Percentiles rank a stretch among this genome's conserved stretches.
Conservation (phyloP, 352 stramenopile species). For the Globisporangium viniferum region DNA sequence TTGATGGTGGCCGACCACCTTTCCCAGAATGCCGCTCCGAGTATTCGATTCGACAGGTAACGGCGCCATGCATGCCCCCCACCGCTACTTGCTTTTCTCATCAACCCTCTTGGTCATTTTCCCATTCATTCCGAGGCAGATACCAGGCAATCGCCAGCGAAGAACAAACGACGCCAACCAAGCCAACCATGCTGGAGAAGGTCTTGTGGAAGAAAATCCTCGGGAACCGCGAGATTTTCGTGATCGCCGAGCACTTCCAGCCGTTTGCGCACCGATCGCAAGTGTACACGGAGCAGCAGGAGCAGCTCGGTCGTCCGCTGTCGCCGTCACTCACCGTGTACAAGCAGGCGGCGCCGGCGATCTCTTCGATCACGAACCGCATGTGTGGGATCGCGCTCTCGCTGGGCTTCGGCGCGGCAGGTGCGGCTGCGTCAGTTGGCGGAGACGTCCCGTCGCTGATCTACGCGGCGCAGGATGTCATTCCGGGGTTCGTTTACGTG, state of each 20-base stretch:
- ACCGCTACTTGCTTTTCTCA: neutral
- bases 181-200: neutral
- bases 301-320: constrained; percentile 75
- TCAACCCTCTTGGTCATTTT: neutral
- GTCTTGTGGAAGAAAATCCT: neutral
- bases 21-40: neutral
- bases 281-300: constrained; percentile 73
- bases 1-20: neutral
- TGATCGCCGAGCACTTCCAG: neutral
- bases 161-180: neutral
- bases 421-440: constrained; percentile 53
- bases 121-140: neutral
- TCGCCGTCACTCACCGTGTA: constrained; percentile 93
- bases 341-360: constrained; percentile 80
- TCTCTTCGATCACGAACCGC: constrained; percentile 91
- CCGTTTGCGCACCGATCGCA: neutral
- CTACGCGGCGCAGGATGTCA: constrained; percentile 36
- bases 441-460: constrained; percentile 63
- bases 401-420: constrained; percentile 59
- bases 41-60: constrained; percentile 11
- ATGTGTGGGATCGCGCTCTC: constrained; percentile 79
- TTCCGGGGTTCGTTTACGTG: constrained; percentile 33
- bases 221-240: neutral
- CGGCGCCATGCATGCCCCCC: neutral
- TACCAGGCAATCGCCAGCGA: neutral